Base-by-base conservation (phyloP, 768 basidiomycete species). In the Zangia roseola region DNA sequence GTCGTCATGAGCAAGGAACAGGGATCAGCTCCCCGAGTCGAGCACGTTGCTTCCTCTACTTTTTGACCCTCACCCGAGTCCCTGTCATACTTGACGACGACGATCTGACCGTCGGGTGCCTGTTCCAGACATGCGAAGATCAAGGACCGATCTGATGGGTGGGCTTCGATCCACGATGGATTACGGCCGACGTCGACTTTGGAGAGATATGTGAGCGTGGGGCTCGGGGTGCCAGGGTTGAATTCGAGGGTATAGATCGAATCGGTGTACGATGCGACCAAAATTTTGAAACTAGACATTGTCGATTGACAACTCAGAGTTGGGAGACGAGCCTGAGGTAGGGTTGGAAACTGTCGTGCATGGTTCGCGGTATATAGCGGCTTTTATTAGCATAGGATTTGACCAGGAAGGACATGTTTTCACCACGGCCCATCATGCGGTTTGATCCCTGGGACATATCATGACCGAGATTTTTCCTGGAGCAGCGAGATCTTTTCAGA, bases 151-250 rank as follows among this genome's bases (percentile, higher is more conserved):
- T 85, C 78, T 0, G 61, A 65, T 0, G 83, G 82, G 59, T 86
- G 78, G 7, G 71, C 68, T 10, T 83, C 77, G 52, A 94, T 74
- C 91, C 91, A 93, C 6, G 88, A 89, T 1, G 90, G 86, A 57
- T 81, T 80, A 55, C 75, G 67, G 23, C 86, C 85, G 30, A 82
- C 79, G 9, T 64, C 60, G 43, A 80, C 58, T 14, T 73, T 54
- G 5, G 80, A 76, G 12, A 69, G 57, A 26, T 79, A 62, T 10
- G 69, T 69, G 47, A 91, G 67, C 20, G 73, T 85, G 66, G 21
- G 83, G 69, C 54, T 87, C 67, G 62, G 77, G 67, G 36, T 82
- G 71, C 64, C 79, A 4, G 81, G 72, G 58, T 88, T 79, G 58
- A 93, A 91, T 17, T 67, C 61, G 45, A 91, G 71, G 2, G 85